Conservation (phyloP, 1,284 basidiomycete genomes). For the Chiua sp. region DNA sequence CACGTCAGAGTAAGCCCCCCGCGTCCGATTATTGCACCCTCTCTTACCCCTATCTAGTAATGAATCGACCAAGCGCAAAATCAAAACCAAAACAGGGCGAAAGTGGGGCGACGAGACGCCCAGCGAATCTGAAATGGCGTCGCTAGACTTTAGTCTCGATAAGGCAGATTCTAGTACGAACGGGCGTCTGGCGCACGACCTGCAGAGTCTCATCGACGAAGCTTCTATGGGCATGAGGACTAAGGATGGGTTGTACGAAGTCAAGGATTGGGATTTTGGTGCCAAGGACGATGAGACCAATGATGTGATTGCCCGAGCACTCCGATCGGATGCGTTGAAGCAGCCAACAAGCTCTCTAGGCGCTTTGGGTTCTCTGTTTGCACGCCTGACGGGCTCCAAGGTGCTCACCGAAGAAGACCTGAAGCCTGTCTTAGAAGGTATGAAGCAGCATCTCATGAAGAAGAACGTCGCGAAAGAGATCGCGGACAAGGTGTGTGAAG, state of each 20-base stretch:
- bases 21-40: slow-evolving; percentile 4
- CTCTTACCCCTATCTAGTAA: slow-evolving; percentile 48
- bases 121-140: slow-evolving; percentile 86
- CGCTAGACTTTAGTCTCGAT: slow-evolving; percentile 83
- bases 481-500: slow-evolving; percentile 92
- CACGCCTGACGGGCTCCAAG: slow-evolving; percentile 85
- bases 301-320: slow-evolving; percentile 63
- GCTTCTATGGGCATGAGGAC: slow-evolving; percentile 82
- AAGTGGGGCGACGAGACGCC: slow-evolving; percentile 91
- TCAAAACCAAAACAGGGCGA: slow-evolving; percentile 78
- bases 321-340: slow-evolving; percentile 45
- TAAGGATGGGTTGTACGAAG: slow-evolving; percentile 90
- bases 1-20: slow-evolving; percentile 73
- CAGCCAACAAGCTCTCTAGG: slow-evolving; percentile 58
- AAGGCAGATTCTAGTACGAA: slow-evolving; percentile 43
- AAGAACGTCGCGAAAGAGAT: slow-evolving; percentile 99
- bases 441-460: slow-evolving; percentile 98
- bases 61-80: slow-evolving; percentile 65
- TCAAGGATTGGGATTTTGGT: slow-evolving; percentile 89
- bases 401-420: slow-evolving; percentile 85
- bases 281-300: slow-evolving; percentile 52
- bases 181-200: slow-evolving; percentile 50
- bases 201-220: slow-evolving; percentile 74
- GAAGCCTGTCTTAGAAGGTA: slow-evolving; percentile 87
- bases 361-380: slow-evolving; percentile 76